Evolutionary conservation across 1,284 basidiomycete genomes (phyloP), one percentile per base, ranked within the genome.

Genomic region (Tetrapyrgos nigripes): DNA sequence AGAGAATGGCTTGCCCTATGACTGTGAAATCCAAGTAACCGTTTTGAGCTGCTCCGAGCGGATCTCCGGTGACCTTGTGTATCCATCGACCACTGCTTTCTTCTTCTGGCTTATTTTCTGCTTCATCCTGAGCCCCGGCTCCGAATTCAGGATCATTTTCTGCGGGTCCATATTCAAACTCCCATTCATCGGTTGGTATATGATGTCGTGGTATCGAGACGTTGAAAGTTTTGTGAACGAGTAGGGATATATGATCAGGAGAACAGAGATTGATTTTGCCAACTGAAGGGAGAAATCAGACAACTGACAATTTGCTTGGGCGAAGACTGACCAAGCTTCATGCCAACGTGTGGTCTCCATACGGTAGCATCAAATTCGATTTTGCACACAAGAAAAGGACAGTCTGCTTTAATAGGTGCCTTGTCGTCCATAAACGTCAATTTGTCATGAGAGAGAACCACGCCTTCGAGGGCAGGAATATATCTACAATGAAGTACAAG

Each of bases 171-270:
- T 95, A 89, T 70, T 97, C 93, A 67, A 97, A 98, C 62, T 90
- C 85, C 88, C 92, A 98, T 53, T 85, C 76, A 49, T 92, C 88
- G 23, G 75, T 80, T 3, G 89, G 93, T 68, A 99, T 94, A 73
- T 99, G 97, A 68, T 93, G 86, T 55, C 93, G 87, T 1, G 96
- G 94, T 73, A 99, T 98, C 8, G 95, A 96, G 14, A 95, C 94
- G 74, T 99, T 99, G 83, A 99, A 99, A 6, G 94, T 97, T 56
- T 91, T 90, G 68, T 97, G 94, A 4, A 98, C 83, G 53, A 99
- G 90, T 11, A 99, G 80, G 0, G 96, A 95, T 55, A 99, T 83
- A 69, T 98, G 97, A 60, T 97, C 96, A 0, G 97, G 96, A 1
- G 96, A 97, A 59, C 88, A 96, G 23, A 98, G 82, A 62, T 89